Conservation (phyloP, 2,329 filamentous ascomycete species). For the Curvularia hawaiiensis region DNA sequence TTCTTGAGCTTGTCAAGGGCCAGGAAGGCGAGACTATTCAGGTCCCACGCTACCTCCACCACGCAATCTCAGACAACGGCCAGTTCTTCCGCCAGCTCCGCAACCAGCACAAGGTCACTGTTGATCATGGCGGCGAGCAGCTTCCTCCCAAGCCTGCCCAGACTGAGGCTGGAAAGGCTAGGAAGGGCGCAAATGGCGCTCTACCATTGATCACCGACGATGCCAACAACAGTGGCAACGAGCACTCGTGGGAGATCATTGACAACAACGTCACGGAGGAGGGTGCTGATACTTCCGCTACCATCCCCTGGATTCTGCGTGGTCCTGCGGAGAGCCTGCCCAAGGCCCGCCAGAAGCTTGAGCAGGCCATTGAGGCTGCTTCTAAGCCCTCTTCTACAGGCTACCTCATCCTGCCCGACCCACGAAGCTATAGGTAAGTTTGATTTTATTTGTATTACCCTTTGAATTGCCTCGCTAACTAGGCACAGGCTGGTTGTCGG, state of each 20-base stretch:
- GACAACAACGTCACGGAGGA: slow-evolving; percentile 62
- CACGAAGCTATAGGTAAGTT: slow-evolving; percentile 71
- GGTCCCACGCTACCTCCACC: slow-evolving; percentile 82
- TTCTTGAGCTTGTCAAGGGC: slow-evolving; percentile 77
- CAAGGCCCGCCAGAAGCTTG: slow-evolving; percentile 78
- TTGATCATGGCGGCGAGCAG: slow-evolving; percentile 85
- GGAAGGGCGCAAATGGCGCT: slow-evolving; percentile 63
- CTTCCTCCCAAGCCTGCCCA: slow-evolving; percentile 71
- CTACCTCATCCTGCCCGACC: slow-evolving; percentile 88
- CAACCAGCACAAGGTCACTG: slow-evolving; percentile 83
- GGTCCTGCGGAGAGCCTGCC: slow-evolving; percentile 78
- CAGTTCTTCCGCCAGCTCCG: slow-evolving; percentile 91
- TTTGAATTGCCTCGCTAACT: slow-evolving; percentile 12
- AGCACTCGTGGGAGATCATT: slow-evolving; percentile 85
- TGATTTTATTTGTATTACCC: neutral
- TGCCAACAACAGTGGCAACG: slow-evolving; percentile 58
- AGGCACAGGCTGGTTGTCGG: slow-evolving; percentile 76
- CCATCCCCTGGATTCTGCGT: slow-evolving; percentile 88
- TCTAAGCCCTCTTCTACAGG: slow-evolving; percentile 74
- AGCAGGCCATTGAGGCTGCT: slow-evolving; percentile 74
- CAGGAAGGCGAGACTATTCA: slow-evolving; percentile 87
- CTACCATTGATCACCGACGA: slow-evolving; percentile 94
- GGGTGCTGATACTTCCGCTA: slow-evolving; percentile 56
- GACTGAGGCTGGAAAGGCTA: slow-evolving; percentile 52
- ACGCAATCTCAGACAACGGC: slow-evolving; percentile 83